Conservation (phyloP, 2,329 filamentous ascomycete species). For the Beauveria sp. region DNA sequence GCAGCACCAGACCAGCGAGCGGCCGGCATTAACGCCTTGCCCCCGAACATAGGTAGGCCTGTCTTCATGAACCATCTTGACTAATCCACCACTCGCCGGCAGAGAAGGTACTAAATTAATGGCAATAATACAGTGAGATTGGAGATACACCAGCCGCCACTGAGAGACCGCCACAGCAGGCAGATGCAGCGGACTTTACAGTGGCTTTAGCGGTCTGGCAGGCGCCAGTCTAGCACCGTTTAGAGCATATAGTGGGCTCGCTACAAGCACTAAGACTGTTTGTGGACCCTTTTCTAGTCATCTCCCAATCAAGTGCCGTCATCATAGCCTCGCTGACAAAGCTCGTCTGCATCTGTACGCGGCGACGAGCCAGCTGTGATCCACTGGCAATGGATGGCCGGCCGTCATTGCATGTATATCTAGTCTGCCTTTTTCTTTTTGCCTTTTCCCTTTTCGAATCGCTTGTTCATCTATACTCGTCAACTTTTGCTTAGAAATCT, state of each 20-base stretch:
- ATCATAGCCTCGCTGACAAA: constrained; percentile 6
- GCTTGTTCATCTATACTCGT: neutral
- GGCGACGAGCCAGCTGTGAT: neutral
- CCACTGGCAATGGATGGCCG: neutral
- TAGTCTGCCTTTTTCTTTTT: neutral
- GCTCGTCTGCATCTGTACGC: neutral
- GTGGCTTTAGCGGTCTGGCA: neutral
- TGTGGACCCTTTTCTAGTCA: neutral
- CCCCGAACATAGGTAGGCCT: neutral
- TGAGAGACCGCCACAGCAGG: neutral
- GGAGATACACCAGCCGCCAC: neutral
- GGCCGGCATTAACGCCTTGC: constrained; percentile 6
- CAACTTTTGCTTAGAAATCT: neutral
- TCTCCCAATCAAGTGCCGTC: neutral
- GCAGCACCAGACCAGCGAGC: neutral
- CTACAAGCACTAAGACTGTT: neutral
- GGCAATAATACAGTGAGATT: neutral
- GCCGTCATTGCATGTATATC: constrained; percentile 2
- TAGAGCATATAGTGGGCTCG: neutral
- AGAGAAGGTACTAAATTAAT: no score
- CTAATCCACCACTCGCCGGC: no score
- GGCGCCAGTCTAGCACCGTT: neutral
- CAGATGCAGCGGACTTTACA: neutral
- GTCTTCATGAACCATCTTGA: neutral
- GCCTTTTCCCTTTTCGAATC: neutral